phyloP scores from a whole-genome alignment of 2,329 filamentous ascomycete species.

The Dothidotthia symphoricarpi region DNA sequence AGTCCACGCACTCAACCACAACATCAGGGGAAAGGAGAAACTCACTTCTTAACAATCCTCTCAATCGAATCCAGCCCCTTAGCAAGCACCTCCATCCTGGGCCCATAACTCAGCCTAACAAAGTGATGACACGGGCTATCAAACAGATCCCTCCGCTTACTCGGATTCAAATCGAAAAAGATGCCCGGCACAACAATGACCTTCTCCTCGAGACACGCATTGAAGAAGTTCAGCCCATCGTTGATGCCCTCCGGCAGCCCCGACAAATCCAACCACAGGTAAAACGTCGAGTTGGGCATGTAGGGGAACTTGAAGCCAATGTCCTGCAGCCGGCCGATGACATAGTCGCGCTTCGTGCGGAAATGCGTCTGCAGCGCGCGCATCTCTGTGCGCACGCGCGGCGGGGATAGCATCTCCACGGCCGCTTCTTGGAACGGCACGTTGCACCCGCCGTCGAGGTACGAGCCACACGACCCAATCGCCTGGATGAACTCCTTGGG shows the following conservation, averaged over 20 bases:
- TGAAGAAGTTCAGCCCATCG: slow-evolving; percentile 95
- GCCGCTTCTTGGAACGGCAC: slow-evolving; percentile 95
- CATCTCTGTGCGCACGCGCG: slow-evolving; percentile 81
- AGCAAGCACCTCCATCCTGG: slow-evolving; percentile 42
- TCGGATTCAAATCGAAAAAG: slow-evolving; percentile 95
- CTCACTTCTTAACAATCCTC: slow-evolving; percentile 43
- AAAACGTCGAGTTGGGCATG: slow-evolving; percentile 89
- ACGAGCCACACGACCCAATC: slow-evolving; percentile 87
- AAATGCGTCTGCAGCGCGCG: slow-evolving; percentile 85
- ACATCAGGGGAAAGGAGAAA: slow-evolving; percentile 1
- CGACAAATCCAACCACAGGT: slow-evolving; percentile 72
- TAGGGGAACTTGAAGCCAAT: slow-evolving; percentile 83
- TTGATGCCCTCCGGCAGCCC: slow-evolving; percentile 76
- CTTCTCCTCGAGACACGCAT: slow-evolving; percentile 88
- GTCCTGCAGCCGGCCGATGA: slow-evolving; percentile 71
- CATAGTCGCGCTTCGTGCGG: slow-evolving; percentile 88
- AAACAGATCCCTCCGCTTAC: slow-evolving; percentile 83
- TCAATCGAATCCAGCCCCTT: slow-evolving; percentile 44
- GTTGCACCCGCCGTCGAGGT: slow-evolving; percentile 91
- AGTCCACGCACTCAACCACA: too few relatives aligned
- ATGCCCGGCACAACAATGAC: slow-evolving; percentile 96
- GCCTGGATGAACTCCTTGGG: slow-evolving; percentile 96
- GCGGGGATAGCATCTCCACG: slow-evolving; percentile 86
- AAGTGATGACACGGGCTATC: slow-evolving; percentile 82
- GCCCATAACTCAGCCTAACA: slow-evolving; percentile 44